Base-by-base conservation (phyloP, 2,329 filamentous ascomycete species). In the Aspergillus tanneri region DNA sequence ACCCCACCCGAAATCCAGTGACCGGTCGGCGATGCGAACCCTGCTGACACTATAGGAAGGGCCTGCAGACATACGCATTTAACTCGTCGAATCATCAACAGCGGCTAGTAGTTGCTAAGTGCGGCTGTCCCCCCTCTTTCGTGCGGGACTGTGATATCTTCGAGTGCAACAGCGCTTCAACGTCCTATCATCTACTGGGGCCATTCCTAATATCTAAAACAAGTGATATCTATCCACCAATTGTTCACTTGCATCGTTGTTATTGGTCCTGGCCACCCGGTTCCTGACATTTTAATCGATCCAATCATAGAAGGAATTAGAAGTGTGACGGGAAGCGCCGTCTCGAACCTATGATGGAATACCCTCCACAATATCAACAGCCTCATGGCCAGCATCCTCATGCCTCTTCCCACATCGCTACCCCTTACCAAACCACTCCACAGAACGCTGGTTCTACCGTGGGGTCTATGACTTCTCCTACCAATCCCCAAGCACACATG, bases 321-420 rank as follows among this genome's bases (percentile, higher is more conserved):
- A 59, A 56, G 58, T 56, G 61, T 61, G 59, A 63, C 60, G 50
- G 53, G 51, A 52, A 52, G 43, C 52, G 47, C 57, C 57, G 54
- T 61, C 60, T 54, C 55, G 47, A 47, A 47, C 55, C 52, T 58
- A 86, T 80, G 74, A 88, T 88, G 85, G 85, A 88, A 73, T 88
- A 87, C 77, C 81, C 83, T 70, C 82, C 85, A 73, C 87, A 88
- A 67, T 82, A 85, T 65, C 84, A 82, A 71, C 80, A 84, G 71
- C 77, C 81, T 61, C 74, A 74, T 62, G 72, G 67, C 69, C 84
- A 86, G 71, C 82, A 82, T 67, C 76, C 81, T 51, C 84, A 86
- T 68, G 76, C 75, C 42, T 71, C 77, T 54, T 73, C 77, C 50
- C 80, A 82, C 61, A 77, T 82, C 58, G 72, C 79, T 52, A 74